phyloP scores from a whole-genome alignment of 2,329 filamentous ascomycete species.

The Aureobasidium lini region DNA sequence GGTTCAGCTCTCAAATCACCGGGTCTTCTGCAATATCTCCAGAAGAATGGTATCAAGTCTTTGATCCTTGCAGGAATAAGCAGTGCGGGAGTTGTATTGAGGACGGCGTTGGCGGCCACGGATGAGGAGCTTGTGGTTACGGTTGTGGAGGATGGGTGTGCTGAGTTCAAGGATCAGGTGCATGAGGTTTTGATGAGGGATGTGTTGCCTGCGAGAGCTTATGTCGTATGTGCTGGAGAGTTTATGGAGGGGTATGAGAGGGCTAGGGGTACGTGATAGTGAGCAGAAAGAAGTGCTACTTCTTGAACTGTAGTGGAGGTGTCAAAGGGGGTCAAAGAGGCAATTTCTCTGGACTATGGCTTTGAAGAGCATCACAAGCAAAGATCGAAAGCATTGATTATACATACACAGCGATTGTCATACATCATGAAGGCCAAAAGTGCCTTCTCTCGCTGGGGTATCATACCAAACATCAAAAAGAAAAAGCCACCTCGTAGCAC shows the following conservation, averaged over 20 bases:
- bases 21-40: constrained; percentile 20
- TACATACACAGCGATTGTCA: not conserved
- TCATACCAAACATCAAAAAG: not conserved
- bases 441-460: not conserved
- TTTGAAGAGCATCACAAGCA: too few species aligned
- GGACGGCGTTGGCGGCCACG: not conserved
- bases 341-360: too few species aligned
- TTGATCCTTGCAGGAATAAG: constrained; percentile 19
- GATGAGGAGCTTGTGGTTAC: not conserved
- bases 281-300: too few species aligned
- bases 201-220: not conserved
- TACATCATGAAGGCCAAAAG: not conserved
- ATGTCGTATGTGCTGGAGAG: not conserved
- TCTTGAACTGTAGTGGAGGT: too few species aligned
- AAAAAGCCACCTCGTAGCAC: not conserved
- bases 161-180: not conserved
- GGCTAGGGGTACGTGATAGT: too few species aligned
- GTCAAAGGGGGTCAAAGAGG: too few species aligned
- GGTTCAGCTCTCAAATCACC: constrained; percentile 25
- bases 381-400: not conserved
- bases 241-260: too few species aligned
- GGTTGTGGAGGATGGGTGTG: not conserved
- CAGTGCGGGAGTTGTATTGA: not conserved
- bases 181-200: not conserved
- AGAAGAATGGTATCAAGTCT: constrained; percentile 19